A percentile compares a stretch with the other conserved stretches of the same genome.
Evolutionary conservation across 768 basidiomycete genomes (phyloP).

Genomic region (Trametes meyenii): DNA sequence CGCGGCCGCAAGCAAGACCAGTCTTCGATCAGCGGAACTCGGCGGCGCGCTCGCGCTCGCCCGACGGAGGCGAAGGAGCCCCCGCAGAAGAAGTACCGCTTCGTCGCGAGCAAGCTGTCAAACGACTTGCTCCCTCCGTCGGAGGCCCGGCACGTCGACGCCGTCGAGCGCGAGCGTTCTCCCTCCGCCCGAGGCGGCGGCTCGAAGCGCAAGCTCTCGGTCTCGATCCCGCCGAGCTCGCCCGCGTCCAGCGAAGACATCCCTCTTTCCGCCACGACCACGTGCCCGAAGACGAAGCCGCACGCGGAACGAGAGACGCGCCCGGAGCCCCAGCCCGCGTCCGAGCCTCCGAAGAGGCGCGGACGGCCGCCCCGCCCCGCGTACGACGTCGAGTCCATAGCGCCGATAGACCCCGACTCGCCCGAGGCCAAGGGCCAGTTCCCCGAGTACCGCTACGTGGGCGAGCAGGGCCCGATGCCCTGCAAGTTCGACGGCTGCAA

Average conservation of each 20-base stretch:
- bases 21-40: background rate
- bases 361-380: conserved; percentile 13
- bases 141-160: background rate
- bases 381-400: conserved; percentile 10
- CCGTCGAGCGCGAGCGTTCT: background rate
- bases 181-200: background rate
- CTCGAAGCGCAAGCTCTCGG: conserved; percentile 5
- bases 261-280: background rate
- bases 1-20: background rate
- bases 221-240: background rate
- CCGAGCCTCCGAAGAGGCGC: conserved; percentile 11
- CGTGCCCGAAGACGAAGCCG: background rate
- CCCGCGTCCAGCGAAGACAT: conserved; percentile 12
- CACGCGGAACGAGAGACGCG: background rate
- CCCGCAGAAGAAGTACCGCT: conserved; percentile 14
- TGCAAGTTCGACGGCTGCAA: conserved; percentile 17
- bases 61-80: background rate
- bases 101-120: conserved; percentile 16
- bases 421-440: conserved; percentile 16
- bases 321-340: background rate
- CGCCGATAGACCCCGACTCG: conserved; percentile 19
- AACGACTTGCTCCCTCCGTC: background rate
- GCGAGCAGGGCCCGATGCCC: conserved; percentile 5
- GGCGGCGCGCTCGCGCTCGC: background rate
- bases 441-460: conserved; percentile 19